A percentile compares a stretch with the other conserved stretches of the same genome.
phyloP scores from a whole-genome alignment of 805 yeast species.

The Spathaspora passalidarum region DNA sequence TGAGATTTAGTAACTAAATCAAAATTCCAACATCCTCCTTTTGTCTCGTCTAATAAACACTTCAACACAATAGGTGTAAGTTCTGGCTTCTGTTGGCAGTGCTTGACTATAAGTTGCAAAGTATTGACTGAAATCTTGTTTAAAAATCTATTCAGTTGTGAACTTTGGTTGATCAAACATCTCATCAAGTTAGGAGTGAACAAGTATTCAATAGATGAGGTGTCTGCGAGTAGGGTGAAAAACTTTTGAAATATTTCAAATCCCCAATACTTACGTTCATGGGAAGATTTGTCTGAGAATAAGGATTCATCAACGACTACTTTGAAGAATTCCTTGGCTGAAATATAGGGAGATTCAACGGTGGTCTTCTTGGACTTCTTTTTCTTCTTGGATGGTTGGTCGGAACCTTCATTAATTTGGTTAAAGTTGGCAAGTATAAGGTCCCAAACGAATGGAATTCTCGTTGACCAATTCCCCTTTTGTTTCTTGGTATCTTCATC shows the following conservation, averaged over 20 bases:
- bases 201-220: conserved; percentile 23
- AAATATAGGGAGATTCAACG: conserved; percentile 23
- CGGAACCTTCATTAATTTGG: conserved; percentile 14
- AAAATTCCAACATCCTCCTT: conserved; percentile 62
- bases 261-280: conserved; percentile 86
- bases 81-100: conserved; percentile 32
- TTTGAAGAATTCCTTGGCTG: conserved; percentile 69
- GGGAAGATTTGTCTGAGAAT: conserved; percentile 72
- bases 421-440: conserved; percentile 48
- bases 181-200: conserved; percentile 68
- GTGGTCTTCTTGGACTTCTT: conserved; percentile 16
- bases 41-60: conserved; percentile 24
- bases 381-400: conserved; percentile 24
- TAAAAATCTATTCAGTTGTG: conserved; percentile 62
- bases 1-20: conserved; percentile 76
- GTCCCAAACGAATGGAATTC: conserved; percentile 75
- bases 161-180: conserved; percentile 71
- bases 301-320: conserved; percentile 75
- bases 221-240: conserved; percentile 21
- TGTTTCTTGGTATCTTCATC: conserved; percentile 29
- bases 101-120: conserved; percentile 41
- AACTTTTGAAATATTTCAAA: conserved; percentile 64
- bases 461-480: conserved; percentile 71
- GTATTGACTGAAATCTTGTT: conserved; percentile 62
- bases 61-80: conserved; percentile 33